Base-by-base conservation (phyloP, 495 filamentous ascomycete genomes). In the Hypoxylon cercidicola region DNA sequence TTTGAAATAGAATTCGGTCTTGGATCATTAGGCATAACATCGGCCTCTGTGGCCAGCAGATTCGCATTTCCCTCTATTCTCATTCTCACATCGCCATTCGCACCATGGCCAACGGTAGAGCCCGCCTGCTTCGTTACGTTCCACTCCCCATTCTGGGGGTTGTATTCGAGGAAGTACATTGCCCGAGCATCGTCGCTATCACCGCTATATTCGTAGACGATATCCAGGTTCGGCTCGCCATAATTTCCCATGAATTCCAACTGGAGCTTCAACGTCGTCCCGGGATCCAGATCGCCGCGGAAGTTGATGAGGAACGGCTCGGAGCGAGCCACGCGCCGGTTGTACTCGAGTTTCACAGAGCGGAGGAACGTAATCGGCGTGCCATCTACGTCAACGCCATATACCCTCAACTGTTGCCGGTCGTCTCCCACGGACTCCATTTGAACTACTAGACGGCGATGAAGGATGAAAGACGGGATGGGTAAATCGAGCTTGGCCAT, bases 181-280 rank as follows among this genome's bases (percentile, higher is more conserved):
- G 59, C 54, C 49, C 71, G 23, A 7, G 19, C 43, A 25, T 53
- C 55, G 25, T 53, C 55, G 23, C 23, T 6, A n/a, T 34, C 46
- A 19, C 16, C 47, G 15, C 15, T 5, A 56, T 55, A 60, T 12
- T 56, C 58, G 54, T 77, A 66, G 0, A 41, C 48, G 32, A 80
- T 55, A 47, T 73, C 70, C 13, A 76, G 41, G 45, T 75, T 77
- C 0, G 77, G 79, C 64, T 83, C 79, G 13, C 70, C 66, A 49
- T 82, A 81, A 54, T 82, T 69, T 1, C 78, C 78, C 76, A 81
- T 82, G 28, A 82, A 81, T 61, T 81, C 77, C 30, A 81, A 62
- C 48, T 76, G 73, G 10, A 82, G 51, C 49, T 60, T 76, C 35
- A 76, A 53, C 12, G 51, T 2, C 5, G 56, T 66, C 9, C 64